Evolutionary conservation across 2,329 filamentous ascomycete genomes (phyloP), one percentile per base, ranked within the genome.

Genomic region (Pyricularia grisea): DNA sequence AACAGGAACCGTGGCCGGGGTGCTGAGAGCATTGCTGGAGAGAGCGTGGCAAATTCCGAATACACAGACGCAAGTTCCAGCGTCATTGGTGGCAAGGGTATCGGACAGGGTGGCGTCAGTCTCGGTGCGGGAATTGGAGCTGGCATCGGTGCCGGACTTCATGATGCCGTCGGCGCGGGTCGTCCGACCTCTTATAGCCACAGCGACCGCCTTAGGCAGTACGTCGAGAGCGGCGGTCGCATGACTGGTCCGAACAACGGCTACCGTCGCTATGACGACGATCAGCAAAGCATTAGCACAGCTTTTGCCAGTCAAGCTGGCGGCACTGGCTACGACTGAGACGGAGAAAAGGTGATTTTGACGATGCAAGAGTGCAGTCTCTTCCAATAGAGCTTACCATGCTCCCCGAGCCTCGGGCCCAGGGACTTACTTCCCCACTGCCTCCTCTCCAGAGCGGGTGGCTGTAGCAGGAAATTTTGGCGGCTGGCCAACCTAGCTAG

Each of bases 251-350:
- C 66, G 12, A 68, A 23, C 72, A 92, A 89, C 77, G 88, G 90
- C 68, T 92, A 87, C 76, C 90, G 90, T 74, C 84, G 83, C 68
- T 88, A 90, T 71, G 95, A 99, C 73, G 95, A 99, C 73, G 95
- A 98, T 77, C 93, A 95, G 75, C 93, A 95, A 81, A 98, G 94
- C 79, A 88, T 98, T 75, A 97, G 93, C 76, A 98, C 95, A 68
- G 94, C 94, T 66, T 99, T 98, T 81, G 94, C 94, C 71, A 97
- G 93, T 81, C 95, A 98, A 80, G 89, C 97, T 73, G 93, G 92
- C 72, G 83, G 85, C 25, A 71, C 76, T 20, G 83, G 84, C 70
- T 85, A 84, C 73, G 84, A 85, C 76, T 85, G 83, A 85, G 76
- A 55, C 20, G 42, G 42, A n/a, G 7, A 20, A 55, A 55, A 55